phyloP scores from a whole-genome alignment of 352 stramenopile genomes.

The Hyphochytrium catenoides region DNA sequence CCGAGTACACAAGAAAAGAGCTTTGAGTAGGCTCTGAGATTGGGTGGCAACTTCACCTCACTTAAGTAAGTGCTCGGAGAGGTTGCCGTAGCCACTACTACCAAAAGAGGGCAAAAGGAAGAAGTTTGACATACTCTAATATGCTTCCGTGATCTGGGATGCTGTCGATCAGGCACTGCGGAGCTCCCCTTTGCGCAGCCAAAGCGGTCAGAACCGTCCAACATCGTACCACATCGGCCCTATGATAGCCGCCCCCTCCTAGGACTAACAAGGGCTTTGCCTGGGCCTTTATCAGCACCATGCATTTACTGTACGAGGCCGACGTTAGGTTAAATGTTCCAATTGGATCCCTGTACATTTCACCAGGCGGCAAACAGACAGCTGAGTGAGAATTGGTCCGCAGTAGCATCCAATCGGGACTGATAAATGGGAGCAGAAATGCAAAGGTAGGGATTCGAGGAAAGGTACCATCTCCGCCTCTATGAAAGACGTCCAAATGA shows the following conservation, averaged over 20 bases:
- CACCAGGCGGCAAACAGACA: background rate
- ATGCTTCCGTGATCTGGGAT: too few relatives aligned
- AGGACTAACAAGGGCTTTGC: slow-evolving; percentile 22
- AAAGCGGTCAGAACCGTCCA: slow-evolving; percentile 24
- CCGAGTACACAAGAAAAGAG: too few relatives aligned
- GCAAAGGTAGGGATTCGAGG: background rate
- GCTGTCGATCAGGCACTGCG: too few relatives aligned
- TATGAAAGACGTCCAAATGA: too few relatives aligned
- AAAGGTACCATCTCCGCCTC: too few relatives aligned
- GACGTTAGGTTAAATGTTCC: slow-evolving; percentile 24
- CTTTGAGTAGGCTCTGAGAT: too few relatives aligned
- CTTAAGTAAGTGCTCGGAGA: too few relatives aligned
- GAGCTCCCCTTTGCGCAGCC: too few relatives aligned
- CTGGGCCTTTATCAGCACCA: slow-evolving; percentile 13
- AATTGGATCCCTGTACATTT: slow-evolving; percentile 12
- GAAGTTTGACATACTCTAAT: too few relatives aligned
- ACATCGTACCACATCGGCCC: slow-evolving; percentile 21
- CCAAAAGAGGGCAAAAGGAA: too few relatives aligned
- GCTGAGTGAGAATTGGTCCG: background rate
- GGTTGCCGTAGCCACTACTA: too few relatives aligned
- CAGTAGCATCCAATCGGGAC: background rate
- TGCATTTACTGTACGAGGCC: slow-evolving; percentile 13
- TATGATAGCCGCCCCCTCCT: slow-evolving; percentile 33
- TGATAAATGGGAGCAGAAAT: background rate
- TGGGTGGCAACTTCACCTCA: too few relatives aligned